Evolutionary conservation across 1,139 yeast genomes (phyloP).

Genomic region (Kodamaea plutei): DNA sequence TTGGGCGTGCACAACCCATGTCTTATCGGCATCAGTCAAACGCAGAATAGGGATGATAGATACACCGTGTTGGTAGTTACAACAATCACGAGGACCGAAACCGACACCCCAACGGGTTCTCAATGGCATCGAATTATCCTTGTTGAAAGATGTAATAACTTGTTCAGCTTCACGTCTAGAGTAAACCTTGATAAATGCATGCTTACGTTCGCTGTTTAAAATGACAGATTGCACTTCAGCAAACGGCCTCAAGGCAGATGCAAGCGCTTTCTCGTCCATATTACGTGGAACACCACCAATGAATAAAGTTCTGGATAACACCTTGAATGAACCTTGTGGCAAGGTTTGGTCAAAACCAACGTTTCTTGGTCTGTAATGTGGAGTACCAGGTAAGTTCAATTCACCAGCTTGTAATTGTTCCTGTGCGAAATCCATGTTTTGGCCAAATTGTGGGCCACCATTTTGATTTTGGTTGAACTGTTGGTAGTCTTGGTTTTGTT

Average conservation of each 20-base stretch:
- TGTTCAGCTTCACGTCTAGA: slow-evolving; percentile 91
- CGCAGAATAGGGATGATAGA: slow-evolving; percentile 83
- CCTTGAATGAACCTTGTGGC: slow-evolving; percentile 80
- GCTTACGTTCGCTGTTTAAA: slow-evolving; percentile 82
- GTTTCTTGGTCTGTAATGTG: slow-evolving; percentile 69
- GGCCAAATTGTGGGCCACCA: slow-evolving; percentile 7
- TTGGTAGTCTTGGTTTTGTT: slow-evolving; percentile 12
- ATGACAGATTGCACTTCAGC: slow-evolving; percentile 95
- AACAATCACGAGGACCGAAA: slow-evolving; percentile 97
- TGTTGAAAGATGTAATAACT: slow-evolving; percentile 55
- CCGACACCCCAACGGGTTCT: slow-evolving; percentile 99
- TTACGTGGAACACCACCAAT: slow-evolving; percentile 88
- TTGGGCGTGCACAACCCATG: slow-evolving; percentile 87
- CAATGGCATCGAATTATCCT: slow-evolving; percentile 48
- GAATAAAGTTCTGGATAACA: slow-evolving; percentile 83
- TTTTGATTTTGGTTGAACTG: slow-evolving; percentile 8
- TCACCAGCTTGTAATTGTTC: slow-evolving; percentile 36
- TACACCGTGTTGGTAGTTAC: slow-evolving; percentile 88
- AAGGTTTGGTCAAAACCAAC: slow-evolving; percentile 65
- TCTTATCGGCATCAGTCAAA: slow-evolving; percentile 87
- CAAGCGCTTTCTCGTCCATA: slow-evolving; percentile 73
- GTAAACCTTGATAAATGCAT: slow-evolving; percentile 94
- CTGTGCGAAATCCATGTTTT: slow-evolving; percentile 10
- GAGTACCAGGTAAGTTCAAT: slow-evolving; percentile 61
- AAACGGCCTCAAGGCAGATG: slow-evolving; percentile 68